Evolutionary conservation across 108 stramenopile genomes (phyloP), one percentile per base, ranked within the genome.

Genomic region (Poteriospumella lacustris): DNA sequence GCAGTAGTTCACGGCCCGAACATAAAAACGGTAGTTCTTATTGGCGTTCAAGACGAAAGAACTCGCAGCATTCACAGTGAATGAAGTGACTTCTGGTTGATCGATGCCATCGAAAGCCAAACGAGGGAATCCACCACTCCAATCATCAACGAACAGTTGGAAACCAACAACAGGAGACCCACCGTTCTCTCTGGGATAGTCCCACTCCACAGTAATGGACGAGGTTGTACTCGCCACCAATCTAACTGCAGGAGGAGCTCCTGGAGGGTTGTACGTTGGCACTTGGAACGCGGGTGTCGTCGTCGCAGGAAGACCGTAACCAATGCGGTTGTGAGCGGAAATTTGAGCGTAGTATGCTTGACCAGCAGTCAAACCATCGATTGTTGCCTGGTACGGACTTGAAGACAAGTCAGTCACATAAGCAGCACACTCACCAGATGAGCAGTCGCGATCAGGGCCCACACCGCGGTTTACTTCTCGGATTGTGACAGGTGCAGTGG

Each of bases 1-100:
- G 83, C 91, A 92, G 56, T 90, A 87, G 78, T 90, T 93, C 34
- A 91, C 81, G 12, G 92, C 92, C 56, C 92, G 87, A n/a, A 90
- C 91, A 77, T 78, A 79, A 78, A 91, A 92, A 33, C 88, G 84
- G 81, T 92, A 93, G 56, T 85, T 78, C 43, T 88, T 85, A 31
- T 89, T 88, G 28, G 89, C 75, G 70, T 89, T 88, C 1, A 93
- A 75, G 59, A 85, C 68, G 42, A 80, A 42, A n/a, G 72, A 44
- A 19, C 19, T 56, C 41, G 72, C 59, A 0, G 89, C 84, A 39
- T 75, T 77, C 12, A 91, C 78, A 36, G 82, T 82, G 78, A 89
- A 90, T 19, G 78, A 59, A 34, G 86, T 81, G 0, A 86, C 76
- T 44, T 75, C 75, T 2, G 86, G 87, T 43, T 81, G 80, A 36